These are phyloP conservation scores for Phytopythium cucurbitacearum DNA, from an alignment of 352 stramenopile species.

Conservation along the genomic window DNA sequence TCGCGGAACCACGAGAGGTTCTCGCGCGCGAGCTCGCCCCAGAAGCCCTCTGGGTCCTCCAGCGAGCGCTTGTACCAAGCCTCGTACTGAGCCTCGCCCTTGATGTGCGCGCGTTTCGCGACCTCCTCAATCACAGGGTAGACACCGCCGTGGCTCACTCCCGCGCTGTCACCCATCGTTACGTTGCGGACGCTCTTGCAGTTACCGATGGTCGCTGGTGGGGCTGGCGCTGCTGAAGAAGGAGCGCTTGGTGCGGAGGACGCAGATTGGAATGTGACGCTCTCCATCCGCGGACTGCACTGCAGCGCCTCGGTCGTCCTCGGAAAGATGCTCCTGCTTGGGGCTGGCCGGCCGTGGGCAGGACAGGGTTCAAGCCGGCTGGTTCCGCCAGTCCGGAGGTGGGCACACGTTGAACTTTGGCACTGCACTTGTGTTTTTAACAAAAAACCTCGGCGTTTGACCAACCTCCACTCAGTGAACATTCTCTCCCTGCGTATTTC, in stretches of 20 bases:
- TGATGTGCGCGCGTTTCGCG: conserved; percentile 42
- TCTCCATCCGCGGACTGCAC: neutral
- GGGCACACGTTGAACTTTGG: conserved; percentile 3
- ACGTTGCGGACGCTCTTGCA: conserved; percentile 19
- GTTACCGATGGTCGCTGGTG: conserved; percentile 5
- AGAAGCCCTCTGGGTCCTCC: conserved; percentile 71
- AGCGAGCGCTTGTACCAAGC: conserved; percentile 74
- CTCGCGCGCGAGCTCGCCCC: conserved; percentile 85
- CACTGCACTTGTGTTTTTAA: no score
- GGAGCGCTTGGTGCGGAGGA: neutral
- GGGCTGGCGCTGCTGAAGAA: neutral
- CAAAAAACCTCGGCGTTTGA: no score
- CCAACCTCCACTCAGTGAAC: neutral
- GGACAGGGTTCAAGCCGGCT: no score
- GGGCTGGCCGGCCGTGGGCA: no score
- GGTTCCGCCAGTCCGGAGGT: conserved; percentile 5
- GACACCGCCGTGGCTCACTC: conserved; percentile 21
- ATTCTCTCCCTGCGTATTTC: no score
- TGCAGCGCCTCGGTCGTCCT: no score
- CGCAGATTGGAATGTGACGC: conserved; percentile 7
- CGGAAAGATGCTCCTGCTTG: no score
- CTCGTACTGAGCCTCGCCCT: conserved; percentile 55
- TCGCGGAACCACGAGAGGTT: conserved; percentile 56
- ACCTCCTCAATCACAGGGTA: conserved; percentile 27
- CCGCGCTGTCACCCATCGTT: conserved; percentile 23